phyloP scores from a whole-genome alignment of 352 stramenopile genomes.

The Saprolegnia parasitica region DNA sequence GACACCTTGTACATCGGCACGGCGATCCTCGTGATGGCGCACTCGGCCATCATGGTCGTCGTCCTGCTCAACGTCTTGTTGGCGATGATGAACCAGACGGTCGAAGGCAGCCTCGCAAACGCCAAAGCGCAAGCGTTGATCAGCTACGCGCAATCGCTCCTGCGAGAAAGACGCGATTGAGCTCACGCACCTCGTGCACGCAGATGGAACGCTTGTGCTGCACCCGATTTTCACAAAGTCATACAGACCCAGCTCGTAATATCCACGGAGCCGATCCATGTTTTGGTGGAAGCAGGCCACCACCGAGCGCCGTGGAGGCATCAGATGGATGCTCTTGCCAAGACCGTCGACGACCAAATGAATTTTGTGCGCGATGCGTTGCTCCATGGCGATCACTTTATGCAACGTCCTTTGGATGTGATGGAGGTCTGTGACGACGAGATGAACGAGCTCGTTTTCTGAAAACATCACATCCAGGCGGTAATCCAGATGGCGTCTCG shows the following conservation, averaged over 20 bases:
- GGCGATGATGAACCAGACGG: slow-evolving; percentile 20
- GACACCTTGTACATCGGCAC: neutral
- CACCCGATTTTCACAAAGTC: slow-evolving; percentile 2
- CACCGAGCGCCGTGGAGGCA: neutral
- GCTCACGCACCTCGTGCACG: neutral
- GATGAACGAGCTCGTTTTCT: too few relatives aligned
- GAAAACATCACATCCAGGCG: too few relatives aligned
- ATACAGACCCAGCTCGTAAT: too few relatives aligned
- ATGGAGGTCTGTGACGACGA: too few relatives aligned
- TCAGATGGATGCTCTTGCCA: too few relatives aligned
- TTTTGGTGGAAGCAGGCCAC: neutral
- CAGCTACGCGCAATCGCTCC: slow-evolving; percentile 1
- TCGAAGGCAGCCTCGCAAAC: slow-evolving; percentile 3
- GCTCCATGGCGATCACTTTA: too few relatives aligned
- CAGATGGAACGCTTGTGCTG: neutral
- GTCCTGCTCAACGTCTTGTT: slow-evolving; percentile 10
- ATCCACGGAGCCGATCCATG: too few relatives aligned
- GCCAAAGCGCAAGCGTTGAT: slow-evolving; percentile 10
- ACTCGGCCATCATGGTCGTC: slow-evolving; percentile 8
- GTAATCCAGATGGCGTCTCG: too few relatives aligned
- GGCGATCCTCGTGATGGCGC: slow-evolving; percentile 13
- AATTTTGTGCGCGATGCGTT: too few relatives aligned
- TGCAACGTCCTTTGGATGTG: too few relatives aligned
- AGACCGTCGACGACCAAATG: too few relatives aligned
- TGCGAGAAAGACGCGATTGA: slow-evolving; percentile 2